A percentile compares a stretch with the other conserved stretches of the same genome.
Evolutionary conservation across 1,284 basidiomycete species (phyloP).

Genomic region (Neolentinus lepideus): DNA sequence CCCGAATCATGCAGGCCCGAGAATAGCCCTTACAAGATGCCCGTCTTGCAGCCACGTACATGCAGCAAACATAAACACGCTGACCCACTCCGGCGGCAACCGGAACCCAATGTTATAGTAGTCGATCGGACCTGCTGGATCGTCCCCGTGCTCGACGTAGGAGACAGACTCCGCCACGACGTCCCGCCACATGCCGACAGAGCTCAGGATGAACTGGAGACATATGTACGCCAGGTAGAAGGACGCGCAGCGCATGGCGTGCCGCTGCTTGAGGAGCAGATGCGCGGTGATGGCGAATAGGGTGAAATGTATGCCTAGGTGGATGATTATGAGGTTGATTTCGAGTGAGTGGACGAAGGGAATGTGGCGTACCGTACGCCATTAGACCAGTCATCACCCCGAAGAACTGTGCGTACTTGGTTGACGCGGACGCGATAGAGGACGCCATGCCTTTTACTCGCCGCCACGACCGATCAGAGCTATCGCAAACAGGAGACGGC

Average conservation of each 20-base stretch:
- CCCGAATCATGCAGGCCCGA: neutral
- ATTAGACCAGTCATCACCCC: neutral
- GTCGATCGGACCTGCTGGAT: neutral
- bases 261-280: neutral
- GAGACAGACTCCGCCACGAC: slow-evolving; percentile 5
- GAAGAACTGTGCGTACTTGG: neutral
- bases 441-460: neutral
- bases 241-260: neutral
- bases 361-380: neutral
- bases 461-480: too few species aligned
- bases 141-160: slow-evolving; percentile 9
- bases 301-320: neutral
- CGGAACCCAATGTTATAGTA: neutral
- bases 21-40: neutral
- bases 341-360: neutral
- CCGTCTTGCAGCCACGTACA: slow-evolving; percentile 2
- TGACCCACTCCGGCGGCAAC: neutral
- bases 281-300: neutral
- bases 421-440: neutral
- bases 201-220: neutral
- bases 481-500: too few species aligned
- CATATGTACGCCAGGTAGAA: neutral
- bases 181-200: neutral
- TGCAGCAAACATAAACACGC: neutral
- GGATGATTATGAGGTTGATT: too few species aligned